These are phyloP conservation scores for Auricularia sp. DNA, from an alignment of 768 basidiomycete species.

Conservation along the genomic window DNA sequence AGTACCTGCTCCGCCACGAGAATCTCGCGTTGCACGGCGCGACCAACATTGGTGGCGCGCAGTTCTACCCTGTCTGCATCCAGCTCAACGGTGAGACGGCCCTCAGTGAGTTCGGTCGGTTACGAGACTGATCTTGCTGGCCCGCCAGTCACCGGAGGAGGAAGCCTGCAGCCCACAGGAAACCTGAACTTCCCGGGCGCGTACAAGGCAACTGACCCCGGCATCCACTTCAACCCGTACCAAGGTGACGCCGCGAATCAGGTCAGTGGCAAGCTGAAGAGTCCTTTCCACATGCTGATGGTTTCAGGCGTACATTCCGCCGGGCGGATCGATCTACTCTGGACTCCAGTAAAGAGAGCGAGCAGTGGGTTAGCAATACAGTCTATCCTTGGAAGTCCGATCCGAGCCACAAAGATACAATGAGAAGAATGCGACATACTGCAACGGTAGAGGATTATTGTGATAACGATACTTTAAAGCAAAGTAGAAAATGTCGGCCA, in stretches of 20 bases:
- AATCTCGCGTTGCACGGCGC: conserved; percentile 5
- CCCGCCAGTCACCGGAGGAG: not conserved
- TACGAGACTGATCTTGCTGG: not conserved
- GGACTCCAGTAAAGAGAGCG: not conserved
- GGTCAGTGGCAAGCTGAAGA: not conserved
- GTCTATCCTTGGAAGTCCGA: no score
- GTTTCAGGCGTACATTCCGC: not conserved
- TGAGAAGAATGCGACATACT: no score
- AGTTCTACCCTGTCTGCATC: conserved; percentile 13
- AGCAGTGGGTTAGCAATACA: no score
- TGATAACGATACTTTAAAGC: no score
- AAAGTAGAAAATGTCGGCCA: no score
- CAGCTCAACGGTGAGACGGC: conserved; percentile 6
- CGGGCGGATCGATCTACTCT: not conserved
- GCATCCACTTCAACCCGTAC: conserved; percentile 6
- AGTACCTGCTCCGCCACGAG: conserved; percentile 13
- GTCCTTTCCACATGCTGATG: not conserved
- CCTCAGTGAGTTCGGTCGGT: not conserved
- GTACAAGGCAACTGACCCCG: conserved; percentile 12
- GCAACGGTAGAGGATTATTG: no score
- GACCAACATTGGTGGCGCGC: conserved; percentile 7
- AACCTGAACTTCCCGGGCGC: conserved; percentile 11
- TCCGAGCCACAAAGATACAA: no score
- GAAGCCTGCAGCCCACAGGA: not conserved
- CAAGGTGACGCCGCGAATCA: conserved; percentile 1